Conservation (phyloP, 2,329 filamentous ascomycete genomes). For the Cadophora sp. region DNA sequence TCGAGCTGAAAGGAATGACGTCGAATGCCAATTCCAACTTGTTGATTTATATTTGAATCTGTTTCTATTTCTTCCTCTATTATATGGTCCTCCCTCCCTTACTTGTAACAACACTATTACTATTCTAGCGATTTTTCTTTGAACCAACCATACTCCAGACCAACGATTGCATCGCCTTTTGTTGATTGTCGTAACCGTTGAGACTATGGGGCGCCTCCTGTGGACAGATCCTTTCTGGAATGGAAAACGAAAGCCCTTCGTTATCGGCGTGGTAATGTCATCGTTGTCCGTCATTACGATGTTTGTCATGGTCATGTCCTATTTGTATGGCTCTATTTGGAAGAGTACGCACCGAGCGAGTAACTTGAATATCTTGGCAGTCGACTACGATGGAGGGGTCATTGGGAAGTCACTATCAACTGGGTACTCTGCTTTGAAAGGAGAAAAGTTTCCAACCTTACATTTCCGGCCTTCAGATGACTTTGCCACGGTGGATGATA, state of each 20-base stretch:
- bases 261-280: constrained; percentile 11
- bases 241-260: constrained; percentile 16
- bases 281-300: constrained; percentile 19
- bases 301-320: constrained; percentile 32
- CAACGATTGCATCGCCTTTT: neutral
- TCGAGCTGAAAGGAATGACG: neutral
- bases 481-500: constrained; percentile 39
- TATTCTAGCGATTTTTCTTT: neutral
- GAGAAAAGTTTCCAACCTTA: constrained; percentile 43
- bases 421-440: constrained; percentile 42
- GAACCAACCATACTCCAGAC: neutral
- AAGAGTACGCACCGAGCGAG: constrained; percentile 42
- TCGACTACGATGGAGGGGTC: constrained; percentile 65
- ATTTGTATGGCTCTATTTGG: constrained; percentile 45
- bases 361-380: constrained; percentile 59
- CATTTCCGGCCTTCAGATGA: constrained; percentile 36
- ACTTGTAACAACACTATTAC: neutral
- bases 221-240: constrained; percentile 6
- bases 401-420: constrained; percentile 44
- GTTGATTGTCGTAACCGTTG: neutral
- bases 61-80: neutral
- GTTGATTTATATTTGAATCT: neutral
- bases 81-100: too few species aligned
- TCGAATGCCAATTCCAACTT: neutral
- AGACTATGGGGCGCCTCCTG: neutral